A percentile compares a stretch with the other conserved stretches of the same genome.
phyloP scores from a whole-genome alignment of 306 rosid genomes.

The Ormosia semicastrata region DNA sequence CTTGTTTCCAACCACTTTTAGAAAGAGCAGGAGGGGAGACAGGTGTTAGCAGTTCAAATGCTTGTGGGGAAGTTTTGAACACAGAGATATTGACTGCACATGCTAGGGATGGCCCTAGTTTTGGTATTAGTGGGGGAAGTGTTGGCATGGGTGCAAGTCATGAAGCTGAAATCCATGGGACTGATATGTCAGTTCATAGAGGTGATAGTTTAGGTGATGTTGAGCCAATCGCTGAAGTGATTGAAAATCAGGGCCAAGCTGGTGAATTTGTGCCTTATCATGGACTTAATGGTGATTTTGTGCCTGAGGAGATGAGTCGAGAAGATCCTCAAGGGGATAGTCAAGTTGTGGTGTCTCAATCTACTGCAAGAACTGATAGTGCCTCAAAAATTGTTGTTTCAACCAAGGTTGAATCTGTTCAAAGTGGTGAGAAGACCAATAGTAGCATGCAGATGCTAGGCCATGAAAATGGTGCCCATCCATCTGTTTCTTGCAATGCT shows the following conservation, averaged over 20 bases:
- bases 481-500: constrained; percentile 86
- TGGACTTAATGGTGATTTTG: constrained; percentile 72
- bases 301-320: constrained; percentile 72
- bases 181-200: constrained; percentile 84
- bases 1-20: constrained; percentile 59
- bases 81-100: constrained; percentile 75
- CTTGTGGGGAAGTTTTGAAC: constrained; percentile 90
- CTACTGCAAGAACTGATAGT: constrained; percentile 84
- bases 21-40: constrained; percentile 73
- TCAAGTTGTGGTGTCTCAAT: constrained; percentile 84
- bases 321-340: constrained; percentile 90
- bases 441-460: constrained; percentile 53
- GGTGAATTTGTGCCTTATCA: constrained; percentile 71
- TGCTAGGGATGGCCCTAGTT: constrained; percentile 84
- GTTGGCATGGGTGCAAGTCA: constrained; percentile 99
- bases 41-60: constrained; percentile 94
- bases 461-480: constrained; percentile 58
- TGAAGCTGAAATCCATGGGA: constrained; percentile 98
- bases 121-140: constrained; percentile 97
- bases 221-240: constrained; percentile 80
- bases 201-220: constrained; percentile 92
- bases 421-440: constrained; percentile 87
- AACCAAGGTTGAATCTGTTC: constrained; percentile 84
- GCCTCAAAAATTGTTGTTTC: constrained; percentile 79
- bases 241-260: constrained; percentile 86